Evolutionary conservation across 2,329 filamentous ascomycete species (phyloP).

Genomic region (Neofusicoccum kwambonambiense): DNA sequence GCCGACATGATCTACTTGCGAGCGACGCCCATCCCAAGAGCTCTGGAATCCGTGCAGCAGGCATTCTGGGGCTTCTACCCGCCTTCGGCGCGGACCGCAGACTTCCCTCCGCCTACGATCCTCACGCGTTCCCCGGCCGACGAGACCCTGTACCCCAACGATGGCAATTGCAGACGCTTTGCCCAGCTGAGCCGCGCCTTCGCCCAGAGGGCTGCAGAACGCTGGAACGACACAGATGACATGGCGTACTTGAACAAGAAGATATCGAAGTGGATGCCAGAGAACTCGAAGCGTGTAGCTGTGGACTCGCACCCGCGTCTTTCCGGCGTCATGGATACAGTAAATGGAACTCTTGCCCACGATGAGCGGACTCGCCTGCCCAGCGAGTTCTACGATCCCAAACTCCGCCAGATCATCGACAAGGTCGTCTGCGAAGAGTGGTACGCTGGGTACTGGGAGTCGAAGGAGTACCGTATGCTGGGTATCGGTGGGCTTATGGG

Average conservation of each 20-base stretch:
- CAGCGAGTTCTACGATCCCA: conserved; percentile 80
- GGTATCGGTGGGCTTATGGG: conserved; percentile 85
- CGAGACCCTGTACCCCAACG: conserved; percentile 53
- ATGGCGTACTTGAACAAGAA: conserved; percentile 79
- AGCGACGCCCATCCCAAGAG: conserved; percentile 50
- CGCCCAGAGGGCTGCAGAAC: conserved; percentile 46
- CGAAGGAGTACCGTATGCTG: conserved; percentile 79
- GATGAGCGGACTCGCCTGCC: conserved; percentile 77
- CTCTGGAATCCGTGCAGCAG: conserved; percentile 52
- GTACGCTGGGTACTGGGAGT: conserved; percentile 85
- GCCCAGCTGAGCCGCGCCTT: conserved; percentile 49
- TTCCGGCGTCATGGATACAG: conserved; percentile 88
- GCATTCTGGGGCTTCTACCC: conserved; percentile 51
- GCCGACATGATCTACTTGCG: conserved; percentile 47
- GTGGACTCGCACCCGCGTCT: conserved; percentile 83
- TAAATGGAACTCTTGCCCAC: conserved; percentile 86
- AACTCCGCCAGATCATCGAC: conserved; percentile 67
- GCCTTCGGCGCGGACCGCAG: conserved; percentile 39
- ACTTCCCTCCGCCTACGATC: conserved; percentile 45
- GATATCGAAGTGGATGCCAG: conserved; percentile 83
- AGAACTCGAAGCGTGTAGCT: conserved; percentile 62
- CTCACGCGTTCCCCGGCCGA: conserved; percentile 46
- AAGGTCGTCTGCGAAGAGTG: conserved; percentile 83
- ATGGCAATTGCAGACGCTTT: conserved; percentile 49
- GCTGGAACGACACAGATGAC: conserved; percentile 63